Evolutionary conservation across 1,139 yeast genomes (phyloP), one percentile per base, ranked within the genome.

Genomic region (Martiniozyma asiatica): DNA sequence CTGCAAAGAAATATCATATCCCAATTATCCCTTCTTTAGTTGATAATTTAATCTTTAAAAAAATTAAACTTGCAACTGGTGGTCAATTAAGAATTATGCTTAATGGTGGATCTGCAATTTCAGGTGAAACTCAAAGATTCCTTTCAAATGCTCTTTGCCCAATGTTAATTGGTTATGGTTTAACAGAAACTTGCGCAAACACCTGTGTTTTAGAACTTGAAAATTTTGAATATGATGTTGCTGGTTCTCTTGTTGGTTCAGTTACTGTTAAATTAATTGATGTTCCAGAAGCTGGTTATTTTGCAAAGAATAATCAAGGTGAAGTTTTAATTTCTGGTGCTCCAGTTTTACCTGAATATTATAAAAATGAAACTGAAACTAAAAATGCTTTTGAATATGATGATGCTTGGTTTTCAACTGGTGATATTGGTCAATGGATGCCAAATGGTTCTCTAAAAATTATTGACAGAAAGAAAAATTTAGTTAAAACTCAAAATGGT

Each of bases 381-480:
- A 56, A 63, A 31, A 74, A 58, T 19, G 84, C 94, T 0, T 77
- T 81, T 48, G 73, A 82, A 27, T 63, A 67, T 33, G 95, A 85
- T 41, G 66, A 64, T 42, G 93, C 89, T 19, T 92, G 97, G 96
- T 92, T 92, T 64, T 70, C 65, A 53, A 89, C 98, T 26, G 99
- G 99, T 56, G 99, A 92, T 58, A 84, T 92, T 55, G 96, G 89
- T 50, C 89, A 84, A 61, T 85, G 95, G 94, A 69, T 89, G 26
- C 42, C 73, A 15, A 67, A 65, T 42, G 98, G 98, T 44, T 74
- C 73, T 37, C 63, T 92, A 50, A 73, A 67, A 50, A 66, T 92
- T 42, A 80, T 92, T 55, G 99, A 92, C 61, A 81, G 99, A 57
- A 81, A 75, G 65, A 92, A 92, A 75, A 92, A 92, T 56, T 66